Evolutionary conservation across 1,139 yeast genomes (phyloP).

Genomic region (Nadsonia commutata): DNA sequence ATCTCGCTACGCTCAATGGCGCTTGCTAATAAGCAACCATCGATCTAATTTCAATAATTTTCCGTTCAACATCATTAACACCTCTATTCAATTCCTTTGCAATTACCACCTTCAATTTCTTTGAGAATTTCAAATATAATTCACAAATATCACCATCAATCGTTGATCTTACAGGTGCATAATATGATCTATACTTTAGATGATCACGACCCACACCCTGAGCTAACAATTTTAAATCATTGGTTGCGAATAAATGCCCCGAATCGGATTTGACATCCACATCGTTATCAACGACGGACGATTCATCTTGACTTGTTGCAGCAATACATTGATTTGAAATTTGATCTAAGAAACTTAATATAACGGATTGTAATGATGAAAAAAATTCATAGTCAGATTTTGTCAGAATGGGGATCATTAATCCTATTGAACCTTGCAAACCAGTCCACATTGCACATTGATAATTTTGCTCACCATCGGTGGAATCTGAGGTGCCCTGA

Average conservation of each 20-base stretch:
- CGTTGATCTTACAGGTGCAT: constrained; percentile 59
- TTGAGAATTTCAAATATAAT: constrained; percentile 28
- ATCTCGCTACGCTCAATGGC: too few species aligned
- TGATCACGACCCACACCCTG: constrained; percentile 44
- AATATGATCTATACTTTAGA: constrained; percentile 55
- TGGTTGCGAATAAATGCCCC: neutral
- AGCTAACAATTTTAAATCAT: neutral
- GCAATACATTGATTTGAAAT: constrained; percentile 17
- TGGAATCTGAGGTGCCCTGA: constrained; percentile 49
- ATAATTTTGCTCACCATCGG: constrained; percentile 10
- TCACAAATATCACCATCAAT: constrained; percentile 87
- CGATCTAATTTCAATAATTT: constrained; percentile 43
- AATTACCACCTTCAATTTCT: constrained; percentile 30
- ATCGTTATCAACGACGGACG: neutral
- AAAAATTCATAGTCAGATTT: neutral
- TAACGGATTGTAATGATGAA: neutral
- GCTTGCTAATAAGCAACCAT: constrained; percentile 28
- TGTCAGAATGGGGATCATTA: constrained; percentile 37
- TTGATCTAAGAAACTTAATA: neutral
- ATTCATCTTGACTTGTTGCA: constrained; percentile 40
- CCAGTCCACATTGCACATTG: constrained; percentile 62
- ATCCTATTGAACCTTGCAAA: constrained; percentile 68
- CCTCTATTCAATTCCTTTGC: constrained; percentile 41
- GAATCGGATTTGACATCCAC: neutral
- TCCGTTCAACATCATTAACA: constrained; percentile 45